These are phyloP conservation scores for Penicillium tannophilum DNA, from an alignment of 495 filamentous ascomycete species.

Conservation along the genomic window DNA sequence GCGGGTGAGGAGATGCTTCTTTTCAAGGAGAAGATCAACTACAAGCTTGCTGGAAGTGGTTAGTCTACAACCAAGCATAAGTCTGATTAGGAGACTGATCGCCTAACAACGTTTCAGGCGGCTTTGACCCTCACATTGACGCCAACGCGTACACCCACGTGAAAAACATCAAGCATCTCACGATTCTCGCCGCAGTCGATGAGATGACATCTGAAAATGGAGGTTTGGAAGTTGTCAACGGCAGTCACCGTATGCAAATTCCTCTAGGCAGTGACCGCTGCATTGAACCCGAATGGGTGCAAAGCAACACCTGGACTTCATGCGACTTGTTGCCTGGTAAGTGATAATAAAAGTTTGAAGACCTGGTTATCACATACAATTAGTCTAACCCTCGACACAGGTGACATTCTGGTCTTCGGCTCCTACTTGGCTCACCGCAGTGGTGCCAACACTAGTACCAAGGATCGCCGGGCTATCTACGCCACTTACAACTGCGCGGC, in stretches of 20 bases:
- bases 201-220: slow-evolving; percentile 42
- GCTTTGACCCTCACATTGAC: slow-evolving; percentile 49
- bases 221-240: slow-evolving; percentile 47
- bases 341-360: background rate
- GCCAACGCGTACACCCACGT: slow-evolving; percentile 51
- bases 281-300: slow-evolving; percentile 42
- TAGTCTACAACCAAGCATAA: background rate
- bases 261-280: slow-evolving; percentile 42
- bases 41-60: slow-evolving; percentile 46
- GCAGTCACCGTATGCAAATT: slow-evolving; percentile 43
- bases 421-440: slow-evolving; percentile 49
- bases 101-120: slow-evolving; percentile 17
- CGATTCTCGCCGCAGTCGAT: slow-evolving; percentile 46
- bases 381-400: slow-evolving; percentile 14
- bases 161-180: slow-evolving; percentile 49
- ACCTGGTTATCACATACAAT: too few relatives aligned
- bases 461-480: slow-evolving; percentile 44
- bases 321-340: slow-evolving; percentile 43
- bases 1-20: slow-evolving; percentile 48
- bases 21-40: slow-evolving; percentile 55
- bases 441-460: slow-evolving; percentile 40
- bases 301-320: slow-evolving; percentile 40
- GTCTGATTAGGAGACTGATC: background rate
- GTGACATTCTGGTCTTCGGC: slow-evolving; percentile 47
- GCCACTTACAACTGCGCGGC: slow-evolving; percentile 47